Evolutionary conservation across 2,329 filamentous ascomycete genomes (phyloP), one percentile per base, ranked within the genome.

Genomic region (Penicillium sumatraense): DNA sequence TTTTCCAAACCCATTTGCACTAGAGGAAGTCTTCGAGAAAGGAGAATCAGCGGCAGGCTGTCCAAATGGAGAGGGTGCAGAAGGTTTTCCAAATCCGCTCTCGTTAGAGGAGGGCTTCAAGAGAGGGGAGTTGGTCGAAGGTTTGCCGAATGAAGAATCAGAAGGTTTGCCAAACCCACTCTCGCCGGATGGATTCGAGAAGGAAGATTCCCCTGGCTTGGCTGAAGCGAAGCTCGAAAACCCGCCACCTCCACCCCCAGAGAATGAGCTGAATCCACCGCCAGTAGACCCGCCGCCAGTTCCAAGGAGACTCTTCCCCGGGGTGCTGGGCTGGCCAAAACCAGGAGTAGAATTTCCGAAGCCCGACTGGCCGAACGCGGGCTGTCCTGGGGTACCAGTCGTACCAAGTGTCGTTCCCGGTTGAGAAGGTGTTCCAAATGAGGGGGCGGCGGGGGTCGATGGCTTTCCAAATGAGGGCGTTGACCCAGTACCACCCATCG

Each of bases 241-340:
- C 18, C 67, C 66, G 14, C 62, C 54, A 21, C 67, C 66, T 11
- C 61, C 53, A 2, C 60, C 46, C 35, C 56, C 63, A 21, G 68
- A 68, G 56, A 74, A 71, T 2, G 69, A 68, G 40, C 72, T 68
- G 58, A 76, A 76, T 13, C 73, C 73, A 42, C 65, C 65, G 8
- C 68, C 67, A 24, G 64, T 41, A 14, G 61, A 48, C 42, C 60
- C 51, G 36, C 45, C 51, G 26, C 62, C 56, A 7, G 61, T 54
- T 9, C 57, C 66, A 41, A 72, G 66, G 20, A 67, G 56, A 49
- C 54, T 56, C 36, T 69, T 68, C 14, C 55, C 69, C 18, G 68
- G 57, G 11, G 65, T 65, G 40, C 63, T 67, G 8, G 72, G 54
- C 48, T 76, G 69, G 23, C 71, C 71, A 54, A 75, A 74, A 4